Evolutionary conservation across 371 early-diverging fungal genomes (phyloP), one percentile per base, ranked within the genome.

Genomic region (Blakeslea trispora): DNA sequence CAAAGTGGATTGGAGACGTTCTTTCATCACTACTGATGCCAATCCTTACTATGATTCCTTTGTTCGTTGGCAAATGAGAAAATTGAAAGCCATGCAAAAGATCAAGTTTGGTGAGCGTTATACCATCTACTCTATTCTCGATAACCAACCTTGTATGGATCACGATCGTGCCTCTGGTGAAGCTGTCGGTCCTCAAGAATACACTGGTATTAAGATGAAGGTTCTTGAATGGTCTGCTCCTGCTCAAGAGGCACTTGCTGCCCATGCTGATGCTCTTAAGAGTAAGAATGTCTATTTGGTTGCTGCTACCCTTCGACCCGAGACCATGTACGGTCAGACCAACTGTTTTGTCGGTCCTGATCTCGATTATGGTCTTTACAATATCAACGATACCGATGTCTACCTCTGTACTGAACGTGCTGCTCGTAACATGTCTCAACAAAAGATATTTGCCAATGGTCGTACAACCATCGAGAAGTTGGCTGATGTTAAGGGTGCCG

Each of bases 81-180:
- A 90, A 68, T 84, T 99, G 55, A 87, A 81, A 62, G 79, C 72
- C 3, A 74, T 86, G 73, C 68, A 84, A 39, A 94, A 96, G 79
- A 82, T 99, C 69, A 93, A 93, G 71, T 99, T 98, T 72, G 99
- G 99, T 58, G 94, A 99, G 71, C 89, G 99, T 50, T 94, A 99
- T 78, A 99, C 99, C 6, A 96, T 99, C 61, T 99, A 92, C 81
- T 98, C 98, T 46, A 91, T 96, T 49, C 67, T 91, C 35, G 99
- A 99, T 81, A 91, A 92, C 13, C 99, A 99, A 82, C 93, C 99
- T 44, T 99, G 99, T 83, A 95, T 99, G 95, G 99, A 99, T 81
- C 99, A 99, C 82, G 99, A 99, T 75, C 93, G 99, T 68, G 80
- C 85, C 59, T 84, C 88, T 35, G 99, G 99, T 64, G 99, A 99